Evolutionary conservation across 148 eudicot genomes (phyloP).

Genomic region (Polygonum aviculare): DNA sequence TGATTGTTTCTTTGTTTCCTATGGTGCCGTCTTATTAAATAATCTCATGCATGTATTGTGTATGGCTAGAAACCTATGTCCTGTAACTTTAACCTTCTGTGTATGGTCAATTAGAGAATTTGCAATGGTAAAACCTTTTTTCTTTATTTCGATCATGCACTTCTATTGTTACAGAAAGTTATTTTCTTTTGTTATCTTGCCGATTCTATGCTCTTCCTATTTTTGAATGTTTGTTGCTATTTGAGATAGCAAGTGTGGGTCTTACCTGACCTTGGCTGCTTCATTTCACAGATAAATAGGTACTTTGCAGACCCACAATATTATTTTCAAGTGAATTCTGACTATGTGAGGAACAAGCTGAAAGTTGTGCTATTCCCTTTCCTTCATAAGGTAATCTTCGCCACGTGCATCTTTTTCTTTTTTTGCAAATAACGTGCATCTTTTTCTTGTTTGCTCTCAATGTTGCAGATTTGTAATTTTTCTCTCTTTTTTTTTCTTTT

Average conservation of each 20-base stretch:
- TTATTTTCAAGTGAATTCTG: slow-evolving; percentile 94
- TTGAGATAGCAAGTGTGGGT: not conserved
- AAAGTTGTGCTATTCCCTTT: slow-evolving; percentile 90
- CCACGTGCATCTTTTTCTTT: not conserved
- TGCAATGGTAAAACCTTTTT: not conserved
- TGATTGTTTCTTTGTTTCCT: not conserved
- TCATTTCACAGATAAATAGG: slow-evolving; percentile 58
- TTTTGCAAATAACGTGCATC: not conserved
- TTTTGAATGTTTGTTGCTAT: not conserved
- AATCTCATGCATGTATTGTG: not conserved
- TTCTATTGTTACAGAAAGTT: not conserved
- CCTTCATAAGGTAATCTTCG: slow-evolving; percentile 67
- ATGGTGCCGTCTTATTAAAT: not conserved
- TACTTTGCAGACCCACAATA: slow-evolving; percentile 88
- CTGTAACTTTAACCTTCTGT: not conserved
- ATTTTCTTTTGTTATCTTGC: not conserved
- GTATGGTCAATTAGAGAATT: not conserved
- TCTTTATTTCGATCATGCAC: not conserved
- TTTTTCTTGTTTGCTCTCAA: slow-evolving; percentile 2
- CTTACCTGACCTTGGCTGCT: not conserved
- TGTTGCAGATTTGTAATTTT: not conserved
- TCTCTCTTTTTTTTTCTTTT: not conserved
- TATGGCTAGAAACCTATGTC: not conserved
- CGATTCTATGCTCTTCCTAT: not conserved
- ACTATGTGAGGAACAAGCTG: slow-evolving; percentile 90